Base-by-base conservation (phyloP, 495 filamentous ascomycete species). In the Niebla homalea region DNA sequence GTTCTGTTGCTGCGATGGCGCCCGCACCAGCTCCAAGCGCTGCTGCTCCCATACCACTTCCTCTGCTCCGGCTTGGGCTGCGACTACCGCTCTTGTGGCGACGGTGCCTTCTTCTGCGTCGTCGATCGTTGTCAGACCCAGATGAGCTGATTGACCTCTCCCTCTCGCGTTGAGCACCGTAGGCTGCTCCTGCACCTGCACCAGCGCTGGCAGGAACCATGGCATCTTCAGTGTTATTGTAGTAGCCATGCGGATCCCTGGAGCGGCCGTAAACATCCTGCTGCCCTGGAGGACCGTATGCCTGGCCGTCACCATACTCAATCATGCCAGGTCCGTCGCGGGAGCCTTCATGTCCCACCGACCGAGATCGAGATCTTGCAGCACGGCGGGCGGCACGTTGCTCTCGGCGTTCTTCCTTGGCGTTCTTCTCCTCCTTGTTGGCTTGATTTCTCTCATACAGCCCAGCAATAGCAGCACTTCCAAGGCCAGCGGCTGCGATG, bases 391-490 rank as follows among this genome's bases (percentile, higher is more conserved):
- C 36, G 5, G 43, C 38, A 8, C 53, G 37, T 14, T 54, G 32
- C 32, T 52, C 50, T 46, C 65, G 62, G 46, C 67, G 60, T 52
- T 64, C 65, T 43, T 70, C 72, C 48, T 64, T 69, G 56, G 53
- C 64, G 63, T 70, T 58, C 36, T 76, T 71, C 46, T 75, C 74
- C 52, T 84, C 77, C 57, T 84, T 78, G 54, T 75, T 79, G 19
- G 76, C 78, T 63, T 86, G 82, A 23, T 77, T 73, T 53, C 74
- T 82, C 67, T 95, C 87, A 61, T 89, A 94, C 14, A 94, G 60
- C 37, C 85, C 87, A 57, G 84, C 82, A 45, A 83, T 80, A 10
- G 81, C 86, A 15, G 87, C 89, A 37, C 79, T 85, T 11, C 83
- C 84, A 3, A 89, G 65, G 39, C 85, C 87, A 14, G 86, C 83